Conservation (phyloP, 225 moss, liverwort and hornwort species). For the Marchantia paleacea region DNA sequence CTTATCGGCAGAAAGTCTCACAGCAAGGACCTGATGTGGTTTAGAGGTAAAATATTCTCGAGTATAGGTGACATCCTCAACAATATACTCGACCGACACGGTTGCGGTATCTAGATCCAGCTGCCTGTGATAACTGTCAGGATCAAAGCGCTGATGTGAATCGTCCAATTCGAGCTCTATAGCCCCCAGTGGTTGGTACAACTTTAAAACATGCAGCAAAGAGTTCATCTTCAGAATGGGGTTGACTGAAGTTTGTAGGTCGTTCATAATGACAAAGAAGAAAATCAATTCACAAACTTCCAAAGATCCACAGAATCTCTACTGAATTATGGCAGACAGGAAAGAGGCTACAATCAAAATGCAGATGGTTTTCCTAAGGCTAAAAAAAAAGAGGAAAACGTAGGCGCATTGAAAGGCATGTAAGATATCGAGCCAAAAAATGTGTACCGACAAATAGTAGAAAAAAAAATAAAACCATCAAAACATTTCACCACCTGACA, state of each 20-base stretch:
- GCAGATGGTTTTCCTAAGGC: too few species aligned
- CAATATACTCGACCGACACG: conserved; percentile 53
- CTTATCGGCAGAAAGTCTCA: conserved; percentile 67
- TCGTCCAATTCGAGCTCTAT: conserved; percentile 77
- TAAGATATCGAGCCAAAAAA: neutral
- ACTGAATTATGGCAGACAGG: neutral
- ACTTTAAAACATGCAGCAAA: conserved; percentile 33
- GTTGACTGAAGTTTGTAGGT: neutral
- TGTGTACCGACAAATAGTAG: neutral
- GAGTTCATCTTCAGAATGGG: neutral
- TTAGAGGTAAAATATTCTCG: conserved; percentile 78
- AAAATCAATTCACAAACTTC: neutral
- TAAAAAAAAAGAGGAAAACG: too few species aligned
- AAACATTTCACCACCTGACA: conserved; percentile 53
- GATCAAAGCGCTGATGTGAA: conserved; percentile 57
- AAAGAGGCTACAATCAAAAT: neutral
- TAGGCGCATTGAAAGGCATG: neutral
- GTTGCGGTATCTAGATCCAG: conserved; percentile 77
- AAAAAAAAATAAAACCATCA: neutral
- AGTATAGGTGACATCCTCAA: conserved; percentile 58
- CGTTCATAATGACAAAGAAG: neutral
- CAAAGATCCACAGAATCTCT: neutral
- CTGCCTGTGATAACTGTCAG: conserved; percentile 69
- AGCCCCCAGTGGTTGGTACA: conserved; percentile 87
- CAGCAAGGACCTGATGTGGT: conserved; percentile 82